Percentiles rank a stretch among this genome's conserved stretches.
Conservation (phyloP, 345 rosid species). For the Schrenkiella parvula region DNA sequence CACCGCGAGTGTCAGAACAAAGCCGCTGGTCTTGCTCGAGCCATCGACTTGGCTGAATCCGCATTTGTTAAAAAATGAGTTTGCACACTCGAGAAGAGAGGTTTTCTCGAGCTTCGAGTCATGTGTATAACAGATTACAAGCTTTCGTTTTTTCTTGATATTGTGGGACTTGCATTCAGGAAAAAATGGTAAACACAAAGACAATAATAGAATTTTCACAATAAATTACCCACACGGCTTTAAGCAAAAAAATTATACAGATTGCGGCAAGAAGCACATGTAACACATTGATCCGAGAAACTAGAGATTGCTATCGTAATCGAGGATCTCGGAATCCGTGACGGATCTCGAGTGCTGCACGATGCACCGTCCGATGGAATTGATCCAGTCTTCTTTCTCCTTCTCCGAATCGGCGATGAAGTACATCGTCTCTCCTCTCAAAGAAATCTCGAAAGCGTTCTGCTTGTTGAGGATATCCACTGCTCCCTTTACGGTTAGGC, state of each 20-base stretch:
- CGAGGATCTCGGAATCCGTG: conserved; percentile 66
- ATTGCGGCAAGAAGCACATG: neutral
- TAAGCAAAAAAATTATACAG: neutral
- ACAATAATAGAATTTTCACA: neutral
- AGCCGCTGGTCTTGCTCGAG: conserved; percentile 78
- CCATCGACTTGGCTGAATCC: conserved; percentile 81
- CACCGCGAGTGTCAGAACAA: conserved; percentile 73
- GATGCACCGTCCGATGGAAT: conserved; percentile 68
- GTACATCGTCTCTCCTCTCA: conserved; percentile 53
- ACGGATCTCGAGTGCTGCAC: conserved; percentile 72
- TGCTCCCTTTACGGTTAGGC: conserved; percentile 71
- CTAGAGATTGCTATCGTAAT: conserved; percentile 50
- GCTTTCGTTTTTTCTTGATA: neutral
- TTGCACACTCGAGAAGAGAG: neutral
- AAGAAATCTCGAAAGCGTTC: conserved; percentile 60
- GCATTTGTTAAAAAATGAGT: conserved; percentile 46
- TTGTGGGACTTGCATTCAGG: neutral
- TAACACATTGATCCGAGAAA: neutral
- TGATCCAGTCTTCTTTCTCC: conserved; percentile 82
- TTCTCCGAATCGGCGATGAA: conserved; percentile 71
- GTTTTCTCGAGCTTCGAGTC: neutral
- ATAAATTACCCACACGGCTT: neutral
- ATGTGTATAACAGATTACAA: conserved; percentile 18
- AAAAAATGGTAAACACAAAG: neutral
- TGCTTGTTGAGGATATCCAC: conserved; percentile 61